Conservation (phyloP, 129 eudicot species). For the Kitagawia praeruptora region DNA sequence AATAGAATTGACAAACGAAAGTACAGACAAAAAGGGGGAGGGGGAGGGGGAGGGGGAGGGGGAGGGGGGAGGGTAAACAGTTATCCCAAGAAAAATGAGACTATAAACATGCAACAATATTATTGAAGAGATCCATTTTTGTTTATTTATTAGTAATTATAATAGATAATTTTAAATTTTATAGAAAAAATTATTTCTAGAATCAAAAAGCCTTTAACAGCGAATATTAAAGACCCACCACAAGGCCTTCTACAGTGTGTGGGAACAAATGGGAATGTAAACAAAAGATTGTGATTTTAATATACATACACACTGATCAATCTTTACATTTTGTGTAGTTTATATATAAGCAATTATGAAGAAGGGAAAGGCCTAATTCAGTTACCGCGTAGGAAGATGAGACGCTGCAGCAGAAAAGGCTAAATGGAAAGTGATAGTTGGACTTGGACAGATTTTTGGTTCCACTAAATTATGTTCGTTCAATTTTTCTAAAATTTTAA, state of each 20-base stretch:
- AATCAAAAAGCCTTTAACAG: neutral
- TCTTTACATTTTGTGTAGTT: neutral
- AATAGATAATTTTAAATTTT: too few relatives aligned
- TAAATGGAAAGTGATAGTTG: neutral
- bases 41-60: too few relatives aligned
- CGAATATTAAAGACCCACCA: neutral
- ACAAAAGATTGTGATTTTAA: neutral
- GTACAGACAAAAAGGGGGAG: neutral
- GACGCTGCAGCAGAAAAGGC: neutral
- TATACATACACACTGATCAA: neutral
- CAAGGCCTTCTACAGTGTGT: neutral
- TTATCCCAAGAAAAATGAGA: too few relatives aligned
- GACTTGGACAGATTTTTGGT: conserved; percentile 9
- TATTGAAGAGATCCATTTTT: neutral
- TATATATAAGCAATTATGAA: neutral
- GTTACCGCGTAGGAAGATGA: conserved; percentile 5
- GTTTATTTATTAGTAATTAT: too few relatives aligned
- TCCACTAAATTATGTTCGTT: neutral
- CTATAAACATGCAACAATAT: neutral
- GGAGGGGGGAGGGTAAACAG: neutral
- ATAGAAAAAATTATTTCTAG: neutral
- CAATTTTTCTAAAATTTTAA: too few relatives aligned
- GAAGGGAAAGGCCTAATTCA: neutral
- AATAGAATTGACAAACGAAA: neutral
- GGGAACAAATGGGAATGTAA: conserved; percentile 44